Conservation (phyloP, 2,329 filamentous ascomycete species). For the Ophiostoma australiae region DNA sequence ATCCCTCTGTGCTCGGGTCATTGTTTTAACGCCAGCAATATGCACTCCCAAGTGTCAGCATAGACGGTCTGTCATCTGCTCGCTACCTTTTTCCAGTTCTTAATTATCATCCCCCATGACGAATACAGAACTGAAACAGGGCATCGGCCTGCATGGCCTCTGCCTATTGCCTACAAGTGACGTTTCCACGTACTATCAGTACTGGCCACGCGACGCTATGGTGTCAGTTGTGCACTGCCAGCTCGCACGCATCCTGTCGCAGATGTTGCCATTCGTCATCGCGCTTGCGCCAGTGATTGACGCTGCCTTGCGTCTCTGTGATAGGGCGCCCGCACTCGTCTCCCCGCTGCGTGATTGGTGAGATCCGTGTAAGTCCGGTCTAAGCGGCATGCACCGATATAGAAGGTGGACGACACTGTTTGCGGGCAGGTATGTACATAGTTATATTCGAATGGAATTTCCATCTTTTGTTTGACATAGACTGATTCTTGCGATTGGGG, state of each 20-base stretch:
- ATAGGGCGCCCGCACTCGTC: not conserved
- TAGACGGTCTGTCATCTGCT: not conserved
- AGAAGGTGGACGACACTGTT: not conserved
- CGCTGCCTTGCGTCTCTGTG: not conserved
- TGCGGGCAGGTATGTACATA: no score
- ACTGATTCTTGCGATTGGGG: not conserved
- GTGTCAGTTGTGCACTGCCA: not conserved
- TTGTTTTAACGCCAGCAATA: not conserved
- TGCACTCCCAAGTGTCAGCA: no score
- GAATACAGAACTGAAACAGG: constrained; percentile 1
- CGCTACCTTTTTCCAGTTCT: constrained; percentile 1
- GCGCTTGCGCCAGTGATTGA: constrained; percentile 13
- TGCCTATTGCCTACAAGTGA: not conserved
- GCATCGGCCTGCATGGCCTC: not conserved
- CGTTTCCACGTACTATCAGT: not conserved
- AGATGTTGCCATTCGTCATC: constrained; percentile 10
- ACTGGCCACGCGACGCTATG: not conserved
- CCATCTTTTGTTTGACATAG: not conserved
- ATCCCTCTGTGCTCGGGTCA: not conserved
- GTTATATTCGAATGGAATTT: not conserved
- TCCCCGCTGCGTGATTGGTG: not conserved
- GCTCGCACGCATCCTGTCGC: constrained; percentile 1
- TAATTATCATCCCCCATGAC: constrained; percentile 11
- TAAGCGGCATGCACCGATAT: not conserved
- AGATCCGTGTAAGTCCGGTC: not conserved